Evolutionary conservation across 257 asterid species (phyloP).

Genomic region (Primulina huaijiensis): DNA sequence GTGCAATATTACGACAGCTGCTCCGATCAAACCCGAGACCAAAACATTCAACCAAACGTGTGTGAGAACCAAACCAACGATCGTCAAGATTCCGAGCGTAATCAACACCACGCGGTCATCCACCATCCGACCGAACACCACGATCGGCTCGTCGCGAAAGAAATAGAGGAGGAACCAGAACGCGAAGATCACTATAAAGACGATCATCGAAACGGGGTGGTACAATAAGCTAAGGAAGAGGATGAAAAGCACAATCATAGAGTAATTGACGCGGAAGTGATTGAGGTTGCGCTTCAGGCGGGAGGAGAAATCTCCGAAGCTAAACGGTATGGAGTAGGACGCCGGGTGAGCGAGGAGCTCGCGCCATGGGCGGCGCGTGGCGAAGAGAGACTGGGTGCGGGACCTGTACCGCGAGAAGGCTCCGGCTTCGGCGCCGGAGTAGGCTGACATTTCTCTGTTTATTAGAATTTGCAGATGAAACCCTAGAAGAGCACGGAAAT

Average conservation of each 20-base stretch:
- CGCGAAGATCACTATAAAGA: conserved; percentile 39
- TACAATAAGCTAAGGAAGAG: conserved; percentile 61
- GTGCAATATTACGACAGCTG: conserved; percentile 43
- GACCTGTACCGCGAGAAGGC: conserved; percentile 38
- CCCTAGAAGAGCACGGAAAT: neutral
- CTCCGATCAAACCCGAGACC: conserved; percentile 44
- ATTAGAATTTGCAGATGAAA: neutral
- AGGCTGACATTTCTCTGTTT: conserved; percentile 23
- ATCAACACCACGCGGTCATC: conserved; percentile 53
- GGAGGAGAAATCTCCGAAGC: conserved; percentile 38
- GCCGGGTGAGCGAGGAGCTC: conserved; percentile 63
- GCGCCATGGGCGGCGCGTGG: conserved; percentile 71
- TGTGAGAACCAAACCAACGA: conserved; percentile 48
- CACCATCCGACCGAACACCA: conserved; percentile 49
- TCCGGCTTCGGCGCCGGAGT: conserved; percentile 22
- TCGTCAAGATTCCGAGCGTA: conserved; percentile 43
- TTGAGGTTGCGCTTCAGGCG: conserved; percentile 50
- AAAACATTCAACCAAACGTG: conserved; percentile 64
- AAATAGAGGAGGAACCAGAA: conserved; percentile 57
- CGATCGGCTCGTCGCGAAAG: conserved; percentile 59
- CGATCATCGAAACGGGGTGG: conserved; percentile 69
- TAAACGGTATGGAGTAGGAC: conserved; percentile 49
- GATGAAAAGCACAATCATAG: conserved; percentile 35
- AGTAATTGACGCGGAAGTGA: conserved; percentile 70
- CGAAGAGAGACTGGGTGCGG: conserved; percentile 36